A percentile compares a stretch with the other conserved stretches of the same genome.
Evolutionary conservation across 1,139 yeast species (phyloP).

Genomic region (Lodderomyces pseudojiufengensis): DNA sequence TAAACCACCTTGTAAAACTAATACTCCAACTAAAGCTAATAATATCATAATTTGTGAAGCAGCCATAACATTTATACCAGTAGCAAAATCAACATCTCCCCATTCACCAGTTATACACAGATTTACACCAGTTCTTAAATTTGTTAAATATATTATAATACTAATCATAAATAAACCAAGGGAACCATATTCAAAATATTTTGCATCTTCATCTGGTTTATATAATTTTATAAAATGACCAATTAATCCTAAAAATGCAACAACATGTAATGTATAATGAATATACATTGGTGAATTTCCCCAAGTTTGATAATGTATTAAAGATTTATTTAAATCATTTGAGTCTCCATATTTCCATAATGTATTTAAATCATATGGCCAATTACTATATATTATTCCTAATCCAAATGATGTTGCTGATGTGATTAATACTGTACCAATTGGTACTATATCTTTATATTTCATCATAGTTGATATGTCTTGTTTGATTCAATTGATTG

Average conservation of each 20-base stretch:
- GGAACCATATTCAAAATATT: slow-evolving; percentile 86
- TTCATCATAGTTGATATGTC: no score
- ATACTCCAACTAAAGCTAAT: slow-evolving; percentile 68
- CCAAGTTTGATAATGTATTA: slow-evolving; percentile 73
- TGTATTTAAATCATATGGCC: slow-evolving; percentile 79
- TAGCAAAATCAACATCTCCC: slow-evolving; percentile 88
- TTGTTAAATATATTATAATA: slow-evolving; percentile 77
- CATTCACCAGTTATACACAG: slow-evolving; percentile 70
- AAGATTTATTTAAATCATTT: slow-evolving; percentile 55
- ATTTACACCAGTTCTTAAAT: slow-evolving; percentile 75
- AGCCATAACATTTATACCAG: slow-evolving; percentile 89
- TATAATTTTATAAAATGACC: slow-evolving; percentile 78
- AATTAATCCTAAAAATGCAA: slow-evolving; percentile 58
- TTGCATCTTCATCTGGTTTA: slow-evolving; percentile 79
- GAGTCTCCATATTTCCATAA: slow-evolving; percentile 58
- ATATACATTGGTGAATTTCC: slow-evolving; percentile 58
- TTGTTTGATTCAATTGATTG: background rate
- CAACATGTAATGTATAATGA: slow-evolving; percentile 58
- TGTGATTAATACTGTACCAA: slow-evolving; percentile 47
- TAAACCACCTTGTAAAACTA: slow-evolving; percentile 81
- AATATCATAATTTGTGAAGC: slow-evolving; percentile 82
- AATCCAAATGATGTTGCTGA: slow-evolving; percentile 66
- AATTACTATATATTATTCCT: slow-evolving; percentile 74
- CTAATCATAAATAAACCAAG: slow-evolving; percentile 68
- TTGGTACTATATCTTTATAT: slow-evolving; percentile 48